Evolutionary conservation across 2,329 filamentous ascomycete genomes (phyloP).

Genomic region (Coleophoma eucalyptorum): DNA sequence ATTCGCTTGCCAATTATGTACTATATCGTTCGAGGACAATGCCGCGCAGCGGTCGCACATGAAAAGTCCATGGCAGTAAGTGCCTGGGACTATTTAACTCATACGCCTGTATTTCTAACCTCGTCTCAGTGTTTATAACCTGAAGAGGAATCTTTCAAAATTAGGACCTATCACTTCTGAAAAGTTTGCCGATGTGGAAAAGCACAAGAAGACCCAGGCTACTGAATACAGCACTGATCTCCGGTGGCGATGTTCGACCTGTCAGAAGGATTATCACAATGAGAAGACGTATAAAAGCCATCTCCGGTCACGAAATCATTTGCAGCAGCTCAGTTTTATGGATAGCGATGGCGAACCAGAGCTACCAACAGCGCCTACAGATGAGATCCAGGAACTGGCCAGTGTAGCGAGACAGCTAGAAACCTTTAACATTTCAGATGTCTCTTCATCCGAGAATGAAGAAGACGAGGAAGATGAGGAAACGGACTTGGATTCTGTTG

Average conservation of each 20-base stretch:
- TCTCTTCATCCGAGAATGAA: background rate
- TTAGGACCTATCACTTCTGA: background rate
- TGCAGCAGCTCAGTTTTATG: no score
- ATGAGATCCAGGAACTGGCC: background rate
- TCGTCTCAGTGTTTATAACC: background rate
- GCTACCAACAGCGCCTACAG: background rate
- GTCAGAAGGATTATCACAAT: background rate
- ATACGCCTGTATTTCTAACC: background rate
- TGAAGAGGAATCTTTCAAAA: background rate
- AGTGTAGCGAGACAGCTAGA: background rate
- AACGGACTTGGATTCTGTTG: background rate
- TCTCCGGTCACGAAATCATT: background rate
- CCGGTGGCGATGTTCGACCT: background rate
- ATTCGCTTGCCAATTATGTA: background rate
- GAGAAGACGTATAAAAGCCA: background rate
- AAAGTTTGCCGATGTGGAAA: background rate
- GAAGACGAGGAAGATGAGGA: background rate
- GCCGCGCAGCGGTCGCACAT: background rate
- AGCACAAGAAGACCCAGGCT: background rate
- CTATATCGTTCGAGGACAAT: background rate
- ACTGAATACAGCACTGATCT: background rate
- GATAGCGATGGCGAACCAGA: no score
- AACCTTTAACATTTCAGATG: background rate
- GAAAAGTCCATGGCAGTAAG: background rate
- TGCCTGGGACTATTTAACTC: background rate